These are phyloP conservation scores for Aspergillus fischeri DNA, from an alignment of 2,329 filamentous ascomycete genomes.

Conservation along the genomic window DNA sequence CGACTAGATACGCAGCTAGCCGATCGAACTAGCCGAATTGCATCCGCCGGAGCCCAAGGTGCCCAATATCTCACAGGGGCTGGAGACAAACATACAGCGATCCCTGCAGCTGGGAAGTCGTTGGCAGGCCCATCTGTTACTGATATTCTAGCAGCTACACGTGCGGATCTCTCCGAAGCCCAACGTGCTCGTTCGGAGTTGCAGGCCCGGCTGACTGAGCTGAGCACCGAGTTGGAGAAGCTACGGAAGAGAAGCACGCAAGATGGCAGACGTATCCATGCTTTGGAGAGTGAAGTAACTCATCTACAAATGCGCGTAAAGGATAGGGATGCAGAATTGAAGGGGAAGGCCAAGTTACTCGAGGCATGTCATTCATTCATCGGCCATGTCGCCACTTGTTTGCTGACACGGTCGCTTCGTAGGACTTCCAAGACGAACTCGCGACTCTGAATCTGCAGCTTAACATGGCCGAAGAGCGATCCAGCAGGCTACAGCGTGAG, in stretches of 20 bases:
- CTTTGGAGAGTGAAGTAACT: slow-evolving; percentile 60
- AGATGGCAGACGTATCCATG: slow-evolving; percentile 59
- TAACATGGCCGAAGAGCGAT: slow-evolving; percentile 75
- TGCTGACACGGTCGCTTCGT: slow-evolving; percentile 8
- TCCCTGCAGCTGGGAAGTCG: slow-evolving; percentile 25
- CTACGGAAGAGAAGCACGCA: slow-evolving; percentile 57
- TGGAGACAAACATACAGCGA: slow-evolving; percentile 21
- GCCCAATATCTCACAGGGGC: slow-evolving; percentile 18
- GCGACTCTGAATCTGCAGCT: slow-evolving; percentile 82
- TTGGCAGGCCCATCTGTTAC: slow-evolving; percentile 27
- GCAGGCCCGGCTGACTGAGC: slow-evolving; percentile 58
- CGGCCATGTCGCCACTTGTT: neutral
- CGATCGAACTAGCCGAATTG: slow-evolving; percentile 58
- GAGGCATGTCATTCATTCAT: slow-evolving; percentile 50
- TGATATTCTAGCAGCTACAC: slow-evolving; percentile 34
- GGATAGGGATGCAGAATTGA: slow-evolving; percentile 81
- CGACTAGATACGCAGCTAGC: slow-evolving; percentile 59
- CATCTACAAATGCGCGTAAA: slow-evolving; percentile 63
- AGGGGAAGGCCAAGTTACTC: slow-evolving; percentile 76
- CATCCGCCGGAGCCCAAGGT: slow-evolving; percentile 32
- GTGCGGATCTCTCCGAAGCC: slow-evolving; percentile 69
- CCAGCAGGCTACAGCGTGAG: slow-evolving; percentile 69
- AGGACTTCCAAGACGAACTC: slow-evolving; percentile 89
- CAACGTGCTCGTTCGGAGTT: slow-evolving; percentile 69
- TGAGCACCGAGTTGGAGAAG: slow-evolving; percentile 61